Evolutionary conservation across 805 yeast species (phyloP).

Genomic region (Gaillardinia entomophila): DNA sequence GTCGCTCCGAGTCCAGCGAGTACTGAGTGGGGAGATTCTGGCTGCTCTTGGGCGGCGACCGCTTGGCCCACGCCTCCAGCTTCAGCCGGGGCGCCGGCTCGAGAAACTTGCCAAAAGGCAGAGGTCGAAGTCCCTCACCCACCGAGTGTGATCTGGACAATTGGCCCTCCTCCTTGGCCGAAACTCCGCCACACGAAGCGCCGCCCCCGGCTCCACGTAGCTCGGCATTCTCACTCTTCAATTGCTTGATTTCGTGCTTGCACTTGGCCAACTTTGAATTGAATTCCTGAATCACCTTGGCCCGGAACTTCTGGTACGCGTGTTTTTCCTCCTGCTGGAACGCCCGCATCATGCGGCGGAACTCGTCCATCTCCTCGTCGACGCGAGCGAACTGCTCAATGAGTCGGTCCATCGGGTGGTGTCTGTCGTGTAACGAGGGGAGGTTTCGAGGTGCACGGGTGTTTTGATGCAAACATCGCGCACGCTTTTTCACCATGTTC

Average conservation of each 20-base stretch:
- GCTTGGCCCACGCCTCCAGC: not conserved
- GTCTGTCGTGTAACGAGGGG: too few relatives aligned
- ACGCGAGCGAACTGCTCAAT: not conserved
- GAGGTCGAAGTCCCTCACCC: not conserved
- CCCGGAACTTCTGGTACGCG: not conserved
- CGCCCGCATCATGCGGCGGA: not conserved
- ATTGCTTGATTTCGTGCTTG: not conserved
- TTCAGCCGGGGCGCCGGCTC: not conserved
- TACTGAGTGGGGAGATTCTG: constrained; percentile 15
- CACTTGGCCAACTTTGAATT: not conserved
- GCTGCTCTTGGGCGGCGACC: constrained; percentile 4
- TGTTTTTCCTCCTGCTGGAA: not conserved
- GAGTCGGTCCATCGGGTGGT: not conserved
- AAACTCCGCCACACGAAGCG: too few relatives aligned
- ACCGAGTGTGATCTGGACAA: not conserved
- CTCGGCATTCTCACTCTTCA: not conserved
- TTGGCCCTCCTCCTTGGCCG: not conserved
- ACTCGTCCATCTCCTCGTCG: too few relatives aligned
- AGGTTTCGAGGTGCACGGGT: too few relatives aligned
- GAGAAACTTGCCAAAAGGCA: too few relatives aligned
- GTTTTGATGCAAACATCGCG: too few relatives aligned
- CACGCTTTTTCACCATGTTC: too few relatives aligned
- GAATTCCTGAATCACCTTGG: not conserved
- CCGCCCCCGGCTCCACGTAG: not conserved
- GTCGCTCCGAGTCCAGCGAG: constrained; percentile 3